Conservation (phyloP, 257 asterid genomes). For the Handroanthus guayacan region DNA sequence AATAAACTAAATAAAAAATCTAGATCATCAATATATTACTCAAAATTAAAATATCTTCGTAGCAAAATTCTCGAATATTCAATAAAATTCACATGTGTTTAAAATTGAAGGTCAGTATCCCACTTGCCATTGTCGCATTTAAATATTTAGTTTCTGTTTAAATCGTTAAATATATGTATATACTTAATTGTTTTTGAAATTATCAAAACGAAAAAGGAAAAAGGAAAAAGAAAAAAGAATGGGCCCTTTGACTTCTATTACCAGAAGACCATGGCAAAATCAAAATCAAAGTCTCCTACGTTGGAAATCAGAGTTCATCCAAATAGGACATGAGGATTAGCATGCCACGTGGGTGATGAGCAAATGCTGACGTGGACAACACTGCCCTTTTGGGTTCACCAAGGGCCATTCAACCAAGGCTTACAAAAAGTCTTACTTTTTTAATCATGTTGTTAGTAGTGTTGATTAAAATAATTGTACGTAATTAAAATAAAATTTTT, state of each 20-base stretch:
- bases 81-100: neutral
- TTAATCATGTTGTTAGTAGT: neutral
- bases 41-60: neutral
- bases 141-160: no score
- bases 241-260: conserved; percentile 11
- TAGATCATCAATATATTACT: neutral
- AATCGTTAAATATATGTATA: no score
- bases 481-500: no score
- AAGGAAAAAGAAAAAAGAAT: neutral
- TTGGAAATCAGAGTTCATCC: conserved; percentile 18
- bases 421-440: neutral
- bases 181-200: no score
- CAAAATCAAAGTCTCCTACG: conserved; percentile 13
- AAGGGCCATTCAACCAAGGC: conserved; percentile 41
- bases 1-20: neutral
- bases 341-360: conserved; percentile 33
- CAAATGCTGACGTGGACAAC: conserved; percentile 32
- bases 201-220: neutral
- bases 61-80: neutral
- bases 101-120: neutral
- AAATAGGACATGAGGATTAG: conserved; percentile 25
- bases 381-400: conserved; percentile 47
- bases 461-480: neutral
- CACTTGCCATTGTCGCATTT: neutral
- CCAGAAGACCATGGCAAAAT: neutral